phyloP scores from a whole-genome alignment of 148 eudicot species.

The Pouteria glomerata region DNA sequence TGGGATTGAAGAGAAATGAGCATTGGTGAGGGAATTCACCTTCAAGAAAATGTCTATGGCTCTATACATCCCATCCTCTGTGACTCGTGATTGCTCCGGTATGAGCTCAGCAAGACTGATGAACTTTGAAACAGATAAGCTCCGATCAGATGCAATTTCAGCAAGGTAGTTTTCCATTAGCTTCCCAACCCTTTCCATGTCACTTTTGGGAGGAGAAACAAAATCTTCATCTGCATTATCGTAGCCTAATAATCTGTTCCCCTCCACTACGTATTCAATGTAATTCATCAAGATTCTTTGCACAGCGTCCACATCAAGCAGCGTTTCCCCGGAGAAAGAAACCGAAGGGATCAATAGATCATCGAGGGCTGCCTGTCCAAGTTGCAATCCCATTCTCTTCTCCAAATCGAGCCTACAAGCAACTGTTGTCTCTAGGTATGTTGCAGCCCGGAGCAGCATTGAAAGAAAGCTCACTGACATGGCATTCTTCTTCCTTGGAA shows the following conservation, averaged over 20 bases:
- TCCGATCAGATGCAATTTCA: slow-evolving; percentile 79
- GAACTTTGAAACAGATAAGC: slow-evolving; percentile 59
- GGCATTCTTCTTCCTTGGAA: slow-evolving; percentile 75
- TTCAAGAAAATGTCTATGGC: slow-evolving; percentile 85
- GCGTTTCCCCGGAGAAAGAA: slow-evolving; percentile 64
- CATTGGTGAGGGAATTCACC: slow-evolving; percentile 45
- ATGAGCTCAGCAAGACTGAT: slow-evolving; percentile 63
- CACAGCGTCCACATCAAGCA: slow-evolving; percentile 84
- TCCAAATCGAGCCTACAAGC: slow-evolving; percentile 92
- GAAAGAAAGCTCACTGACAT: slow-evolving; percentile 88
- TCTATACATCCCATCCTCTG: slow-evolving; percentile 89
- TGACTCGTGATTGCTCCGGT: slow-evolving; percentile 65
- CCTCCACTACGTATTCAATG: slow-evolving; percentile 49
- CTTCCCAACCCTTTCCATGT: slow-evolving; percentile 66
- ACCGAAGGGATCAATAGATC: slow-evolving; percentile 86
- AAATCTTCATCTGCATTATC: slow-evolving; percentile 30
- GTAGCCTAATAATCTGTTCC: slow-evolving; percentile 26
- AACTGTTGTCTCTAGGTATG: slow-evolving; percentile 72
- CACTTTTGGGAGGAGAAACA: slow-evolving; percentile 30
- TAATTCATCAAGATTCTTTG: slow-evolving; percentile 60
- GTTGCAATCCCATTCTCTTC: slow-evolving; percentile 78
- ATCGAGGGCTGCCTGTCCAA: slow-evolving; percentile 77
- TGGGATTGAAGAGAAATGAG: too few species aligned
- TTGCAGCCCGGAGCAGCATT: slow-evolving; percentile 76
- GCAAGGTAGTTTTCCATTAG: slow-evolving; percentile 79